Base-by-base conservation (phyloP, 495 filamentous ascomycete species). In the Aspergillus sclerotioniger region DNA sequence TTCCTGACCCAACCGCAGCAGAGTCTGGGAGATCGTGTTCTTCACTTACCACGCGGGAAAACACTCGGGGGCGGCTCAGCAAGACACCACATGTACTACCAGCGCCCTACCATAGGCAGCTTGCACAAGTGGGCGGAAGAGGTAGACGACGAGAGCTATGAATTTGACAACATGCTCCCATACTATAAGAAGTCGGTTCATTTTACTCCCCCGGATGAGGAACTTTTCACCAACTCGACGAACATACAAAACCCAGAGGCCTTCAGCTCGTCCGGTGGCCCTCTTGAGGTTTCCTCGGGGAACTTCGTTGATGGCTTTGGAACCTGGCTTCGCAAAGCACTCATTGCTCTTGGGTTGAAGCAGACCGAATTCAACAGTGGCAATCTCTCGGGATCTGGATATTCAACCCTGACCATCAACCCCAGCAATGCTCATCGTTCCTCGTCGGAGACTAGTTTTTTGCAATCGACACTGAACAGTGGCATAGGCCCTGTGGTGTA, bases 121-220 rank as follows among this genome's bases (percentile, higher is more conserved):
- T 73, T 74, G 54, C 64, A 81, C 41, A 59, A 63, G 35, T 87
- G 82, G 83, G 84, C 84, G 0, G 77, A 85, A 41, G 49, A 57
- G 6, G 81, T 84, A 5, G 79, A 72, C 28, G 84, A 86, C 60
- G 46, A 77, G 5, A 73, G 62, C 52, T 88, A 79, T 58, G 67
- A 68, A 0, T 86, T 67, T n/a, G 69, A 79, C 10, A 73, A 76
- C 12, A 56, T 84, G 12, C 64, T 82, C 3, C 80, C 81, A 0
- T 84, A 74, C 57, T 86, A 76, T 58, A 62, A 82, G 56, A 81
- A 77, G 54, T 76, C 71, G 32, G 21, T 71, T 0, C 66, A 71
- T 6, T 81, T 80, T 65, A 83, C 82, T 0, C 74, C 78, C 15
- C 83, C 83, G 3, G 66, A 80, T 41, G 50, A 50, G 47, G 44